Base-by-base conservation (phyloP, 305 asterid genomes). In the Stenogyne calaminthoides region DNA sequence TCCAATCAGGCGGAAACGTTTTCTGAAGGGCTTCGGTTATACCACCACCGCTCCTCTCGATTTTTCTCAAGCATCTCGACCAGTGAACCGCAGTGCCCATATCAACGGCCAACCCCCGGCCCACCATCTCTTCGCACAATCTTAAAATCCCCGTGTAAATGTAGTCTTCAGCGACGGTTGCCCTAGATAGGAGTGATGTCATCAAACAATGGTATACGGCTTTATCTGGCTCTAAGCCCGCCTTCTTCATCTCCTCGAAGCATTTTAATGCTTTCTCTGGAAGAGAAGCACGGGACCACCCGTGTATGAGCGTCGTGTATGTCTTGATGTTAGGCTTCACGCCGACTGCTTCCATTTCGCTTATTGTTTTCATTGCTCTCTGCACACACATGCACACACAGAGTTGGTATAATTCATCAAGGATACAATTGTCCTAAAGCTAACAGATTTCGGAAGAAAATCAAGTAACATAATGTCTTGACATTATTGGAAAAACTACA, bases 61-160 rank as follows among this genome's bases (percentile, higher is more conserved):
- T 92, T 84, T 89, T 91, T 51, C 86, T 86, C 59, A 95, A 67
- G 84, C 96, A 87, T 81, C 72, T 89, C 0, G 96, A 90, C 99
- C 99, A 95, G 82, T 91, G 97, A 74, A 95, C 97, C 0, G 99
- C 98, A 4, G 99, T 95, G 47, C 96, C 97, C 98, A 95, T 92
- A 47, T 95, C 98, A 9, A 95, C 91, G 4, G 82, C 84, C 62
- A 92, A 37, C 36, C 82, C 95, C 5, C 76, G 67, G 7, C 81
- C 87, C 32, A 82, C 86, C 97, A 95, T 92, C 84, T 95, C 99
- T 7, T 80, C 88, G 77, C 96, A 88, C 52, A 95, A 46, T 10
- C 11, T 39, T 55, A 84, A 77, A 78, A 95, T 88, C 39, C 96
- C 96, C 0, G 76, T 49, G 84, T 81, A 67, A n/a, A 91, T 79